Base-by-base conservation (phyloP, 2,329 filamentous ascomycete genomes). In the Hymenoscyphus albidus region DNA sequence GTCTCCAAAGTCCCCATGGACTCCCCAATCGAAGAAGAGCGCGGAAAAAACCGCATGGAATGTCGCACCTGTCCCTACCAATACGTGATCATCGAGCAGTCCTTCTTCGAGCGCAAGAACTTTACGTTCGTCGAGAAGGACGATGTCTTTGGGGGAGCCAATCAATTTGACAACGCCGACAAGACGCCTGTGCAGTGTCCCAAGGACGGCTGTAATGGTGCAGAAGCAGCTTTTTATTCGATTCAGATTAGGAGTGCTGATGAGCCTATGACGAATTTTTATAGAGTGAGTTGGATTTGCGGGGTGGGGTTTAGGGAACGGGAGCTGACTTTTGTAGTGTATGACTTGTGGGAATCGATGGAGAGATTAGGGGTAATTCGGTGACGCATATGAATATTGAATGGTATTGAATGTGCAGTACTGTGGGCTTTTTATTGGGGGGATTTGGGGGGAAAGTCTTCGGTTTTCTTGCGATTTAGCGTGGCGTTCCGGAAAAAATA, bases 261-360 rank as follows among this genome's bases (percentile, higher is more conserved):
- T 80, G 95, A 99, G 83, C 95, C 95, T 66, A 97, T 97, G 91
- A 99, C 95, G 70, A 94, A 88, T 66, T 98, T 98, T 79, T 96
- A 89, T 80, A 95, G 93, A 85, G 90, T 92, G 74, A 62, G 79
- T 70, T 16, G 16, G 1, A 22, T 18, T 2, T 39, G 44, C 18
- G 22, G 38, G 27, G n/a, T 35, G n/a, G 14, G 35, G 44, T 18
- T 27, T 6, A 40, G n/a, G 40, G 16, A 9, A 39, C 6, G 42
- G 18, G 13, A 32, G 6, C 65, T 72, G 60, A 68, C 61, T 55
- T 40, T 5, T 40, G 64, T 69, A 87, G 86, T 90, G 88, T 74
- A 89, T 89, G 85, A 82, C 81, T 13, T 90, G 88, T 71, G 84
- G 83, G 31, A 79, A 85, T 67, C 79, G 85, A 63, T 90, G 88